Conservation (phyloP, 495 filamentous ascomycete genomes). For the Amorphotheca resinae region DNA sequence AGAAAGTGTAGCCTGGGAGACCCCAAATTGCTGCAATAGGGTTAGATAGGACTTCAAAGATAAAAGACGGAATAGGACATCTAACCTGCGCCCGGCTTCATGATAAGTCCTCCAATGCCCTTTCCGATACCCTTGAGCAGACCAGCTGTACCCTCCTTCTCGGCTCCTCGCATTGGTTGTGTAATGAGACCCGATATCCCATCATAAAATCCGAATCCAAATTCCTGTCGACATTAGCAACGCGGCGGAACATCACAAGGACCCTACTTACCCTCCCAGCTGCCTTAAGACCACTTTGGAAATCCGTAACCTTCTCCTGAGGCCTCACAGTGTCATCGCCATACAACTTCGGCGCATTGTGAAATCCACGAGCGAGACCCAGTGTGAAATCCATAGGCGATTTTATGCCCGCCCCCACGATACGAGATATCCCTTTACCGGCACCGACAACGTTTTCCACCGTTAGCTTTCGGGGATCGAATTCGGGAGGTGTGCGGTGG, state of each 20-base stretch:
- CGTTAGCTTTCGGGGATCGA: constrained; percentile 22
- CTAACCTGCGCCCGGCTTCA: constrained; percentile 60
- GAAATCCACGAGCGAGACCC: constrained; percentile 68
- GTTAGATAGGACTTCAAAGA: neutral
- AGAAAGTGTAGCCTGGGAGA: constrained; percentile 60
- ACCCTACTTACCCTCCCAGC: constrained; percentile 43
- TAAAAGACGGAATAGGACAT: no score
- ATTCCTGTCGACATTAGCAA: constrained; percentile 31
- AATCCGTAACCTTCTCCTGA: constrained; percentile 54
- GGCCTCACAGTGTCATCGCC: constrained; percentile 61
- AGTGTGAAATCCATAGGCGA: constrained; percentile 73
- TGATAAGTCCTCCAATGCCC: constrained; percentile 54
- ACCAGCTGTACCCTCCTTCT: constrained; percentile 56
- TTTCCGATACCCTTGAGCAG: constrained; percentile 65
- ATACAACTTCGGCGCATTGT: constrained; percentile 72
- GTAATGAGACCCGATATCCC: constrained; percentile 62
- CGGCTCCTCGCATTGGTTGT: constrained; percentile 52
- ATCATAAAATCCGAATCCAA: constrained; percentile 54
- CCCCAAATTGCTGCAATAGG: constrained; percentile 39
- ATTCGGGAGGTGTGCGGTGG: neutral
- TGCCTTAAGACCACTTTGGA: constrained; percentile 52
- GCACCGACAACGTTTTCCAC: constrained; percentile 46
- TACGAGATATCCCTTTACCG: constrained; percentile 50
- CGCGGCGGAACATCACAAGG: neutral
- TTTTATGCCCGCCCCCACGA: constrained; percentile 57